Evolutionary conservation across 441 rosid species (phyloP).

Genomic region (Populus hybrid): DNA sequence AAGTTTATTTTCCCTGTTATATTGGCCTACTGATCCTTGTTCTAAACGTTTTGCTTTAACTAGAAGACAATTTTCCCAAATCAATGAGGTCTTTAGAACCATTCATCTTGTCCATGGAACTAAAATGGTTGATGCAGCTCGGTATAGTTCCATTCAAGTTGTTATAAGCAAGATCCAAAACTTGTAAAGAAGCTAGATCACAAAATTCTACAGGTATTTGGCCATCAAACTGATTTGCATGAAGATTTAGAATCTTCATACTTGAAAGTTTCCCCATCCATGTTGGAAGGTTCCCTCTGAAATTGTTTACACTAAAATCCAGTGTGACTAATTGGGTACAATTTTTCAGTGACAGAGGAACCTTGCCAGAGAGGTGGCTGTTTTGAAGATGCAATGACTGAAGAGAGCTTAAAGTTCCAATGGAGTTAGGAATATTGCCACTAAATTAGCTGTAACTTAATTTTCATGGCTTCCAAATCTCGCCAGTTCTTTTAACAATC

Average conservation of each 20-base stretch:
- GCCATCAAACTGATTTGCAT: neutral
- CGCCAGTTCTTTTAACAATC: neutral
- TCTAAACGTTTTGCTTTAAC: neutral
- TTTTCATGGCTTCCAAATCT: neutral
- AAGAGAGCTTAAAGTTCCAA: neutral
- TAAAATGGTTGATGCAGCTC: neutral
- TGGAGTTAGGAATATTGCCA: neutral
- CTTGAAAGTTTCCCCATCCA: constrained; percentile 3
- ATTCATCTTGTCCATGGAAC: neutral
- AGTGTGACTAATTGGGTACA: neutral
- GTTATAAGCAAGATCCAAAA: neutral
- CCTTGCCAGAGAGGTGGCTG: constrained; percentile 1
- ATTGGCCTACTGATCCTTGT: neutral
- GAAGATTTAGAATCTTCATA: neutral
- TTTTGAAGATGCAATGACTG: constrained; percentile 8
- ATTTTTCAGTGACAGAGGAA: constrained; percentile 1
- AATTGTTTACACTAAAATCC: neutral
- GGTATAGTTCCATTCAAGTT: neutral
- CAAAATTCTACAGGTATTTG: neutral
- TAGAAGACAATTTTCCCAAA: neutral
- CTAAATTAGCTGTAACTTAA: neutral
- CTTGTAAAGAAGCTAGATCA: neutral
- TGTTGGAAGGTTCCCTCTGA: neutral
- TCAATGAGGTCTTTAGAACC: too few relatives aligned
- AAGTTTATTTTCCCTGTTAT: neutral